Conservation (phyloP, 2,329 filamentous ascomycete species). For the Aspergillus sojae region DNA sequence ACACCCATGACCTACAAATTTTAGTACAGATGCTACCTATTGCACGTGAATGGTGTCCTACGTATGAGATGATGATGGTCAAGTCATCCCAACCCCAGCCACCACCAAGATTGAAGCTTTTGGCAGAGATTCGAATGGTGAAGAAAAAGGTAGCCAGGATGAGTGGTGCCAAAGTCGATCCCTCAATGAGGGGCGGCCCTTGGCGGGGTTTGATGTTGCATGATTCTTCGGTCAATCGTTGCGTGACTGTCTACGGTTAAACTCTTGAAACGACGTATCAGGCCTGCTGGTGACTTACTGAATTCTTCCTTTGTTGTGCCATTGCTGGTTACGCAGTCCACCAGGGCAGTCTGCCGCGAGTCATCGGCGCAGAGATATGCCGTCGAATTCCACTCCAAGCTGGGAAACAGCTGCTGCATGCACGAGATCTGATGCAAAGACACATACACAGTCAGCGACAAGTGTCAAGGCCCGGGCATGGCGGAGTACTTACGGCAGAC, state of each 20-base stretch:
- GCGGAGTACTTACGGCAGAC: background rate
- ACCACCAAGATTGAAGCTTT: conserved; percentile 17
- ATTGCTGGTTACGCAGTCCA: background rate
- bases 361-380: conserved; percentile 1
- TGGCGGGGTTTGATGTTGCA: conserved; percentile 1
- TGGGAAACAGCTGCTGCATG: background rate
- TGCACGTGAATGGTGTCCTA: background rate
- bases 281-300: background rate
- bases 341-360: background rate
- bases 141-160: conserved; percentile 21
- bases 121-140: conserved; percentile 16
- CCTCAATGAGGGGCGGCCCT: conserved; percentile 14
- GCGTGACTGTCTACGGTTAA: background rate
- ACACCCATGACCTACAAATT: conserved; percentile 14
- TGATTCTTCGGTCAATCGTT: background rate
- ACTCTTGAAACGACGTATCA: too few relatives aligned
- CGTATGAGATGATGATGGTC: conserved; percentile 20
- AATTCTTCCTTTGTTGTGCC: conserved; percentile 4
- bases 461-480: too few relatives aligned
- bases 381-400: background rate
- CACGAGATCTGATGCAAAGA: background rate
- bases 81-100: conserved; percentile 24
- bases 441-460: background rate
- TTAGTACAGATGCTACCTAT: background rate
- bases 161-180: conserved; percentile 15